Percentiles rank a stretch among this genome's conserved stretches.
phyloP scores from a whole-genome alignment of 345 rosid genomes.

The Aegle marmelos region DNA sequence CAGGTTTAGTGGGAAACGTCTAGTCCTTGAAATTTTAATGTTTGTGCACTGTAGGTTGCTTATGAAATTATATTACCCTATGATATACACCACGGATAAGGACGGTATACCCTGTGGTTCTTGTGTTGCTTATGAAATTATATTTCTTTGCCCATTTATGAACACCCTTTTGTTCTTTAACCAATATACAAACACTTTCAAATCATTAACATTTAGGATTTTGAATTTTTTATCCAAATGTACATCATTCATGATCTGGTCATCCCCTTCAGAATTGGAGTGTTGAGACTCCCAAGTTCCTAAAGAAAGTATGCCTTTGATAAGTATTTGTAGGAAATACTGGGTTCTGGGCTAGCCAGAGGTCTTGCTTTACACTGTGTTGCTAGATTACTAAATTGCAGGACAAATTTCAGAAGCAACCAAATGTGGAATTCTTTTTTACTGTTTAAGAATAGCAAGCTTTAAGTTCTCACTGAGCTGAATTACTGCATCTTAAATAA shows the following conservation, averaged over 20 bases:
- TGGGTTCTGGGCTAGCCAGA: not conserved
- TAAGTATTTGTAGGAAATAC: not conserved
- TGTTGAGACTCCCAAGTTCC: not conserved
- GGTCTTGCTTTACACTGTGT: not conserved
- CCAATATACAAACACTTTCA: not conserved
- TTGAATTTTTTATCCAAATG: not conserved
- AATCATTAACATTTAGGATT: not conserved
- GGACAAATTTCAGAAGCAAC: slow-evolving; percentile 1
- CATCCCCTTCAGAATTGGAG: not conserved
- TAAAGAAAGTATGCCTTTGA: not conserved
- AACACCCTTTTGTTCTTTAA: not conserved
- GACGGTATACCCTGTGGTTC: not conserved
- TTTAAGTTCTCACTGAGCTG: not conserved
- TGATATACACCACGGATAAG: no score
- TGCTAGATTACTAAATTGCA: not conserved
- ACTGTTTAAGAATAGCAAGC: not conserved
- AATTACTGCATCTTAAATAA: not conserved
- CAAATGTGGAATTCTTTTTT: not conserved
- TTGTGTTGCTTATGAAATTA: not conserved
- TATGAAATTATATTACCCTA: not conserved
- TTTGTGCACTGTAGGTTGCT: not conserved
- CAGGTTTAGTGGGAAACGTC: not conserved
- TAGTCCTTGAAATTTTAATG: not conserved
- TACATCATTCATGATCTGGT: not conserved
- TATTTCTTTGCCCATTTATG: not conserved